phyloP scores from a whole-genome alignment of 179 eudicot species.

The Gypsophila paniculata region DNA sequence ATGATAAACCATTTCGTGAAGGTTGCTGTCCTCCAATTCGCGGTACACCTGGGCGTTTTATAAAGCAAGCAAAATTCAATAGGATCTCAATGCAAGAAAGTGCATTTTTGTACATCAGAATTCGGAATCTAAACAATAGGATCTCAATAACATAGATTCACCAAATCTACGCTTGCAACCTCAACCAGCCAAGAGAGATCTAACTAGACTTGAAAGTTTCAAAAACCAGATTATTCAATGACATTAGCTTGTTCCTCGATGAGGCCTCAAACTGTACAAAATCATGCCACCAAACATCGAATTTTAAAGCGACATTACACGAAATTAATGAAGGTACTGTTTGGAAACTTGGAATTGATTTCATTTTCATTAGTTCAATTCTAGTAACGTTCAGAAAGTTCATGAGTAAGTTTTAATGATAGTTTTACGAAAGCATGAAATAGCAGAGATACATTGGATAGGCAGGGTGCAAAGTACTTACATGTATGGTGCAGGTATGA shows the following conservation, averaged over 20 bases:
- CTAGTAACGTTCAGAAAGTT: background rate
- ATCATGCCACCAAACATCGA: background rate
- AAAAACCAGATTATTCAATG: background rate
- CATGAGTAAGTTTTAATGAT: background rate
- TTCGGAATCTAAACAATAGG: background rate
- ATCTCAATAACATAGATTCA: background rate
- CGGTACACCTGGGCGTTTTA: slow-evolving; percentile 58
- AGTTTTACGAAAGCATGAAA: background rate
- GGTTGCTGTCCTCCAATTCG: slow-evolving; percentile 66
- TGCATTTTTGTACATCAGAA: too few relatives aligned
- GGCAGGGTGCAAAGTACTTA: slow-evolving; percentile 36
- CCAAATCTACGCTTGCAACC: background rate
- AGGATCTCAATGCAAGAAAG: too few relatives aligned
- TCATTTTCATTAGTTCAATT: background rate
- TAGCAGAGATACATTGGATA: background rate
- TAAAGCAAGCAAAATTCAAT: slow-evolving; percentile 9
- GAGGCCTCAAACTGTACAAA: too few relatives aligned
- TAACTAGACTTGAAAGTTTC: background rate
- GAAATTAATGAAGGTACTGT: too few relatives aligned
- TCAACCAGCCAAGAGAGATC: slow-evolving; percentile 3
- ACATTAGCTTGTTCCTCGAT: background rate
- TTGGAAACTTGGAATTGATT: too few relatives aligned
- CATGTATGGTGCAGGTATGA: slow-evolving; percentile 89
- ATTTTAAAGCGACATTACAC: background rate
- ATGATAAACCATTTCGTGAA: slow-evolving; percentile 56